Conservation (phyloP, 2,329 filamentous ascomycete genomes). For the Torrubiella hemipterigena region DNA sequence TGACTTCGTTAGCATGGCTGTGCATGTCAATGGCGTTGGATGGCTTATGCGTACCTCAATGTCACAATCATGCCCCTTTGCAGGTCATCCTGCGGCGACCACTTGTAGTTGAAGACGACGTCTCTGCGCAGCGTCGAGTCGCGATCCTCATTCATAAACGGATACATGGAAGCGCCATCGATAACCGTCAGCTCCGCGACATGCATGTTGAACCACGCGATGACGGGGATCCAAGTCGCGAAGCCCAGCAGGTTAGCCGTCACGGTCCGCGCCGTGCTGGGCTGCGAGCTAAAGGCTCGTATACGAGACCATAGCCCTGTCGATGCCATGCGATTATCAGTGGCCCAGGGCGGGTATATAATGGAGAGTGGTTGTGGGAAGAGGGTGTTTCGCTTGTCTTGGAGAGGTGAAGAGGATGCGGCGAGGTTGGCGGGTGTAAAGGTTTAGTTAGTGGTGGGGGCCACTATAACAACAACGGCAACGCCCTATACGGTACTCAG, state of each 20-base stretch:
- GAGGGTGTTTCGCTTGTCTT: no score
- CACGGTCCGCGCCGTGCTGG: conserved; percentile 18
- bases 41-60: conserved; percentile 40
- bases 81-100: conserved; percentile 43
- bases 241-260: conserved; percentile 37
- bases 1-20: not conserved
- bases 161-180: conserved; percentile 61
- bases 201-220: conserved; percentile 49
- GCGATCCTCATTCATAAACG: conserved; percentile 58
- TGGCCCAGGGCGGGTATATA: no score
- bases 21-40: not conserved
- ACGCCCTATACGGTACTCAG: no score
- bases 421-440: not conserved
- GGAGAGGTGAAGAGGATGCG: no score
- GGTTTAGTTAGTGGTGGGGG: no score
- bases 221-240: conserved; percentile 49
- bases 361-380: no score
- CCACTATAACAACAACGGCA: no score
- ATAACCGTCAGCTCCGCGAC: conserved; percentile 47
- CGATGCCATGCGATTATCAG: conserved; percentile 19
- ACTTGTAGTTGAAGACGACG: conserved; percentile 46
- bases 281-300: conserved; percentile 10
- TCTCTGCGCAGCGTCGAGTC: conserved; percentile 43
- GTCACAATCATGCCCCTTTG: conserved; percentile 65
- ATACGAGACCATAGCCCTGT: conserved; percentile 26